Conservation (phyloP, 2,329 filamentous ascomycete species). For the Acrocalymma vagum region DNA sequence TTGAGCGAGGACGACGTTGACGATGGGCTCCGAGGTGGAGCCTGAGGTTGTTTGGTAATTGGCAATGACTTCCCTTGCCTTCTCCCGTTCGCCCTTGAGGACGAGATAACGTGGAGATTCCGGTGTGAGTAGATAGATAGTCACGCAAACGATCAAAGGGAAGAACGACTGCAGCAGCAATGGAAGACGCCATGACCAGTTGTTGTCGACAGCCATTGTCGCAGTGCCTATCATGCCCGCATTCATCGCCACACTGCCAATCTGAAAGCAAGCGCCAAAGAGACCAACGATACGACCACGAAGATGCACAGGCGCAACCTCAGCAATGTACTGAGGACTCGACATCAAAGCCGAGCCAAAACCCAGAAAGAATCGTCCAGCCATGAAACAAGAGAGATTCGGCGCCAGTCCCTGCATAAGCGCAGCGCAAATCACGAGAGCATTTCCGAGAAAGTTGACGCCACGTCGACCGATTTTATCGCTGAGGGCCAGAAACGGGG, state of each 20-base stretch:
- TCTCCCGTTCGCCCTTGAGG: constrained; percentile 18
- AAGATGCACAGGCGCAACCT: constrained; percentile 40
- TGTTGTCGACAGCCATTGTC: constrained; percentile 37
- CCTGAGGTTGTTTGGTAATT: constrained; percentile 54
- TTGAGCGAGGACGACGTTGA: constrained; percentile 52
- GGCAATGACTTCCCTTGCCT: constrained; percentile 28
- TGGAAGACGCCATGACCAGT: constrained; percentile 28
- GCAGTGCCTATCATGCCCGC: constrained; percentile 55
- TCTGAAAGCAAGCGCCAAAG: constrained; percentile 58
- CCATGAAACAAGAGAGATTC: constrained; percentile 47
- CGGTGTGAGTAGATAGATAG: constrained; percentile 47
- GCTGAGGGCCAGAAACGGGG: constrained; percentile 55
- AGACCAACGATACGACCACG: constrained; percentile 57
- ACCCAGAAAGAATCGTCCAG: constrained; percentile 48
- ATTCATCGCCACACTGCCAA: constrained; percentile 54
- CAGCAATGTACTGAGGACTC: constrained; percentile 51
- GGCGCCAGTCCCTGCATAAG: constrained; percentile 45
- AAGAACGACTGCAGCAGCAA: constrained; percentile 59
- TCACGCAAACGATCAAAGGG: constrained; percentile 46
- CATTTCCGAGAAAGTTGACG: constrained; percentile 57
- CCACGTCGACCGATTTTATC: constrained; percentile 58
- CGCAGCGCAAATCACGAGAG: constrained; percentile 55
- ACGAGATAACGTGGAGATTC: constrained; percentile 53
- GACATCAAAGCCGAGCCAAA: constrained; percentile 49
- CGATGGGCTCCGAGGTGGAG: constrained; percentile 52